Evolutionary conservation across 805 yeast genomes (phyloP), one percentile per base, ranked within the genome.

Genomic region (Schwanniomyces occidentalis): DNA sequence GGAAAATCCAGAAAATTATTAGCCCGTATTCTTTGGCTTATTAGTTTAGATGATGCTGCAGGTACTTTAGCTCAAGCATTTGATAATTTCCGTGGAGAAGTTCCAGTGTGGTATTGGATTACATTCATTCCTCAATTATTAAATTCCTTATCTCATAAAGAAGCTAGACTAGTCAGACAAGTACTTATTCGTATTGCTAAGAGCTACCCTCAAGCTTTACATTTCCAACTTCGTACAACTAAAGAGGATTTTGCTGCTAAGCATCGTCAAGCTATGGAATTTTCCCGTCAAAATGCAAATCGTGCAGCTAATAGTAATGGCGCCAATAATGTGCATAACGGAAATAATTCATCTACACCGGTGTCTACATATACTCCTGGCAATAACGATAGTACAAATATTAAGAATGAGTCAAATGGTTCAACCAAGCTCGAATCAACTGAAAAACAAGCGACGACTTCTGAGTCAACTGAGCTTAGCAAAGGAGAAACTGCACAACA

Each of bases 61-160:
- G 95, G 95, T 1, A 76, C 89, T 0, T 69, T 93, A 30, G 78
- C 95, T 0, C 80, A 80, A 41, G 95, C 97, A 0, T 91, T 91
- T 60, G 96, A 89, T 37, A 80, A 85, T 32, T 93, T 87, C 58
- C 78, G 90, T 43, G 97, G 98, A 14, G 99, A 95, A 45, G 88
- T 88, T 26, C 99, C 99, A 4, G 96, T 91, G 2, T 93, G 99
- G 99, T 91, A 91, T 59, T 93, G 98, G 98, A 88, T 93, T 28
- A 88, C 98, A 0, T 93, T 85, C 52, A 89, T 93, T 46, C 99
- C 99, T 2, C 99, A 95, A 61, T 69, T 93, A 40, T 69, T 93
- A 47, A 83, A 96, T 0, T 82, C 96, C 0, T 69, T 93, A 41
- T 86, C 97, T 1, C 95, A 89, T 48, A 84, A 80, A 48, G 98